phyloP scores from a whole-genome alignment of 2,329 filamentous ascomycete genomes.

The Alternaria hordeiaustralica region DNA sequence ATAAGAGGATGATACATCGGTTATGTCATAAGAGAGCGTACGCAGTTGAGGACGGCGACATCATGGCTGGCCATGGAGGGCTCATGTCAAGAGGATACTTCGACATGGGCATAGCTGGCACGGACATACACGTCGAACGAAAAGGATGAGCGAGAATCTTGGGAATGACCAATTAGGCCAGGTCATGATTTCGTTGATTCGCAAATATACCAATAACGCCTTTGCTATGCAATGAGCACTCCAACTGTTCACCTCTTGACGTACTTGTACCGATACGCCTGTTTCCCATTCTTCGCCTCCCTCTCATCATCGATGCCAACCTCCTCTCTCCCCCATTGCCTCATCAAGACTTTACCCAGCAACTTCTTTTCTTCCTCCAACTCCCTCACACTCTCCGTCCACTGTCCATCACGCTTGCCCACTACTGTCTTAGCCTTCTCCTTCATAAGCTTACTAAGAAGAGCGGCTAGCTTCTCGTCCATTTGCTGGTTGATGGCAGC shows the following conservation, averaged over 20 bases:
- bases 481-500: conserved; percentile 40
- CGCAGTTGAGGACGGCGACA: neutral
- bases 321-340: conserved; percentile 48
- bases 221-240: neutral
- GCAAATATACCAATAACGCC: neutral
- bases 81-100: neutral
- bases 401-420: conserved; percentile 43
- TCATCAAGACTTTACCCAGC: conserved; percentile 40
- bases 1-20: conserved; percentile 42
- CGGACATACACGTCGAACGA: neutral
- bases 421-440: conserved; percentile 40
- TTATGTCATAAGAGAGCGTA: neutral
- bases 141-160: neutral
- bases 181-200: neutral
- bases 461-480: conserved; percentile 40
- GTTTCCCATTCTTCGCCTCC: conserved; percentile 31
- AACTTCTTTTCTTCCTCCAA: conserved; percentile 36
- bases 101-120: neutral
- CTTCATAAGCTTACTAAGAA: conserved; percentile 40
- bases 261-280: conserved; percentile 42
- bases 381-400: conserved; percentile 35
- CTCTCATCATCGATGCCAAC: conserved; percentile 32
- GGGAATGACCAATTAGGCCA: neutral
- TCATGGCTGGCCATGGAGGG: neutral
- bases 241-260: conserved; percentile 14